These are phyloP conservation scores for Takashimella koratensis DNA, from an alignment of 1,284 basidiomycete species.

Conservation along the genomic window DNA sequence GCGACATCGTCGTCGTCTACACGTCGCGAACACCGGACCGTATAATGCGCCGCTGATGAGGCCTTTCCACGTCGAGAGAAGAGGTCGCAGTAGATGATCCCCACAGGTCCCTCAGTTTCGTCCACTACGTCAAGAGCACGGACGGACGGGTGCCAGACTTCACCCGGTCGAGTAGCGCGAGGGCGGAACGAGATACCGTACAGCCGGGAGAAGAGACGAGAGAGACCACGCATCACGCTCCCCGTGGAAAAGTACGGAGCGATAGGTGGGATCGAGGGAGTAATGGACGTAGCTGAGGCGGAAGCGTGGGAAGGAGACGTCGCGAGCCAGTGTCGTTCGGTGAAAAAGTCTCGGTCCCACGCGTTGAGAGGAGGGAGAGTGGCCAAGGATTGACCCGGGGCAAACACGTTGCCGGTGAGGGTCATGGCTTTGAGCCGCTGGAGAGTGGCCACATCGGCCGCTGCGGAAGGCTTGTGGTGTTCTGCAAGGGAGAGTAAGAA, in stretches of 20 bases:
- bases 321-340: conserved; percentile 21
- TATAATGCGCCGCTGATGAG: conserved; percentile 92
- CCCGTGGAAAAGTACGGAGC: conserved; percentile 70
- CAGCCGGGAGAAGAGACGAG: conserved; percentile 74
- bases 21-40: conserved; percentile 87
- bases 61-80: conserved; percentile 83
- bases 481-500: conserved; percentile 76
- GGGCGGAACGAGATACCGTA: conserved; percentile 78
- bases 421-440: conserved; percentile 70
- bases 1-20: conserved; percentile 82
- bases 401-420: conserved; percentile 47
- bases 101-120: conserved; percentile 77
- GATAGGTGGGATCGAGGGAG: conserved; percentile 62
- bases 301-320: conserved; percentile 15
- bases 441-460: conserved; percentile 65
- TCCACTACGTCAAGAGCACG: conserved; percentile 83
- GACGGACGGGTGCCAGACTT: conserved; percentile 85
- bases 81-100: conserved; percentile 92
- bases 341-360: conserved; percentile 89
- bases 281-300: conserved; percentile 59
- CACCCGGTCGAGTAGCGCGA: conserved; percentile 63
- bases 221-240: conserved; percentile 79
- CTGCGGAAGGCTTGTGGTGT: conserved; percentile 70
- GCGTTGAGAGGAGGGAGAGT: conserved; percentile 67
- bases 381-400: conserved; percentile 30